These are phyloP conservation scores for Trichoderma koningii DNA, from an alignment of 2,329 filamentous ascomycete species.

Conservation along the genomic window DNA sequence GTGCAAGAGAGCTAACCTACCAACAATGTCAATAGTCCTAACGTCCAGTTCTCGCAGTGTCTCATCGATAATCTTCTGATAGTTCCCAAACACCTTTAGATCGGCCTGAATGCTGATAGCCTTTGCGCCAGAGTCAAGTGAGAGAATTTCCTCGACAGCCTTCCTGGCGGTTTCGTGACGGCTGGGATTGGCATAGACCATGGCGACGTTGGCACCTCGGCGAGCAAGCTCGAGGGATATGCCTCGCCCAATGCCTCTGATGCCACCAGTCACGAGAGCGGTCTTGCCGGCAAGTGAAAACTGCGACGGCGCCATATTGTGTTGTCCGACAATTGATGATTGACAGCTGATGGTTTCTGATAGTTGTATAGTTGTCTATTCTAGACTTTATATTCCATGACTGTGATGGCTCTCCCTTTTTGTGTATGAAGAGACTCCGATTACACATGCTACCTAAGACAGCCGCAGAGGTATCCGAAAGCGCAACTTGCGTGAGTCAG, in stretches of 20 bases:
- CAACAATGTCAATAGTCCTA: conserved; percentile 13
- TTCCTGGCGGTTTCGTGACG: not conserved
- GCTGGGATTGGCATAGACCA: conserved; percentile 15
- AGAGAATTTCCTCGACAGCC: not conserved
- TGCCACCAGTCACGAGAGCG: conserved; percentile 17
- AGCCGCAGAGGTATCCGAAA: too few species aligned
- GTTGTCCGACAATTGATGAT: not conserved
- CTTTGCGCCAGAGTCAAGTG: conserved; percentile 3
- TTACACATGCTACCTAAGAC: too few species aligned
- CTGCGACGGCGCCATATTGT: not conserved
- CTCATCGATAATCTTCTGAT: conserved; percentile 9
- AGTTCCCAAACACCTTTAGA: not conserved
- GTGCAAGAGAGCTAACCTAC: not conserved
- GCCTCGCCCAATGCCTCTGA: conserved; percentile 6
- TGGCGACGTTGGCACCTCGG: conserved; percentile 9
- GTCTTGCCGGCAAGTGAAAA: not conserved
- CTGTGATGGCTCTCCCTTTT: not conserved
- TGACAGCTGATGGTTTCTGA: not conserved
- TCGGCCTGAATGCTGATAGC: conserved; percentile 12
- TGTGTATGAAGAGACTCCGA: not conserved
- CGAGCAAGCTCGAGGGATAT: conserved; percentile 17
- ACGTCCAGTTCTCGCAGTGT: not conserved
- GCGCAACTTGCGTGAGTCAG: not conserved
- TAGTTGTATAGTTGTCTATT: too few species aligned
- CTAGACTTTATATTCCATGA: not conserved